phyloP scores from a whole-genome alignment of 2,329 filamentous ascomycete species.

The Ophiocordyceps camponoti-floridani region DNA sequence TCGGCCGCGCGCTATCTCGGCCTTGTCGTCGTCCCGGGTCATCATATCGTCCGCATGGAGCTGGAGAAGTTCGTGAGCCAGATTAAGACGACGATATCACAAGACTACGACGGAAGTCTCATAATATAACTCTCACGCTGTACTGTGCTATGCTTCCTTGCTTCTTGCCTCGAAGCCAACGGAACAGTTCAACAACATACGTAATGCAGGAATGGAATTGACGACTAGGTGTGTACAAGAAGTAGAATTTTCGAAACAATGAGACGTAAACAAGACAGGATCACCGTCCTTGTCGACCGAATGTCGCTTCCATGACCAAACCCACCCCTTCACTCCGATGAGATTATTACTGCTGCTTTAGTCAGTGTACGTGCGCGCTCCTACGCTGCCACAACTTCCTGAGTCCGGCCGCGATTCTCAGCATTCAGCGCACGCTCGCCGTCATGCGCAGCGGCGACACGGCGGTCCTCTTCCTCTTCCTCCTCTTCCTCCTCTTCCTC shows the following conservation, averaged over 20 bases:
- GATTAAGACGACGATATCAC: conserved; percentile 9
- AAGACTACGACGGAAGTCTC: too few relatives aligned
- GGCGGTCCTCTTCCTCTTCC: conserved; percentile 35
- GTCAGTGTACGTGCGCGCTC: background rate
- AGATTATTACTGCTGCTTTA: background rate
- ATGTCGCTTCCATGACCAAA: background rate
- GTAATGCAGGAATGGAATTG: conserved; percentile 7
- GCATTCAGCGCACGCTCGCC: conserved; percentile 34
- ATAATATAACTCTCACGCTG: too few relatives aligned
- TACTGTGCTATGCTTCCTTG: too few relatives aligned
- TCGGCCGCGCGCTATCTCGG: conserved; percentile 69
- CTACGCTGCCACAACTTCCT: conserved; percentile 31
- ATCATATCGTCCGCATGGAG: conserved; percentile 76
- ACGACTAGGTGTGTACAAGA: conserved; percentile 12
- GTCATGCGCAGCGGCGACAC: conserved; percentile 26
- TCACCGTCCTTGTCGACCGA: background rate
- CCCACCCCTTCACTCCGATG: background rate
- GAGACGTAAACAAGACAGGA: background rate
- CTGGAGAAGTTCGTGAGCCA: conserved; percentile 57
- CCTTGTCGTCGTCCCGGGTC: conserved; percentile 73
- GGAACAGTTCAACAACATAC: background rate
- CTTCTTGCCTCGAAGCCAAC: background rate
- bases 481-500: conserved; percentile 35
- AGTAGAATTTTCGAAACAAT: conserved; percentile 7
- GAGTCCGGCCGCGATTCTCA: conserved; percentile 36